phyloP scores from a whole-genome alignment of 2,329 filamentous ascomycete genomes.

The Fusarium foetens region DNA sequence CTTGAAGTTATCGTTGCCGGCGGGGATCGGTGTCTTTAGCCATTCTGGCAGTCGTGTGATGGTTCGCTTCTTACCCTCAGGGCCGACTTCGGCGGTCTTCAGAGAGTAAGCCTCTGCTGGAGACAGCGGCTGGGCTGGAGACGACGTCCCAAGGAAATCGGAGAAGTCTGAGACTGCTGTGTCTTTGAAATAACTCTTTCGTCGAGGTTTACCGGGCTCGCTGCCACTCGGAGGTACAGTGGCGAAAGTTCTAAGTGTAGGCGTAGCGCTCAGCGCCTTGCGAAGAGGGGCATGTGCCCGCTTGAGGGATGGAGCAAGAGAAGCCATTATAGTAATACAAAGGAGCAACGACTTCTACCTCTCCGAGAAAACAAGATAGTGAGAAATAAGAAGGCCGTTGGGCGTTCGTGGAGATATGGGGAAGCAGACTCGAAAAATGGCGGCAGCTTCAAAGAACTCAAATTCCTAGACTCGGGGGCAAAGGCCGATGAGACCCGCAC shows the following conservation, averaged over 20 bases:
- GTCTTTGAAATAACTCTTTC: conserved; percentile 69
- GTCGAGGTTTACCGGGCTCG: conserved; percentile 44
- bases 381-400: conserved; percentile 1
- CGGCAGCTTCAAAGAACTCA: conserved; percentile 35
- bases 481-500: conserved; percentile 44
- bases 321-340: conserved; percentile 48
- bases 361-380: not conserved
- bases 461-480: conserved; percentile 42
- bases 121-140: conserved; percentile 56
- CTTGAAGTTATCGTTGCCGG: conserved; percentile 84
- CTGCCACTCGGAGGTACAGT: conserved; percentile 55
- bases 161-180: conserved; percentile 65
- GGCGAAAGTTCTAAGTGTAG: conserved; percentile 55
- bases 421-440: conserved; percentile 33
- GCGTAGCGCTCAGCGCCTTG: conserved; percentile 50
- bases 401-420: conserved; percentile 22
- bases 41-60: conserved; percentile 85
- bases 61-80: conserved; percentile 69
- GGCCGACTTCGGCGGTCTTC: conserved; percentile 71
- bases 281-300: conserved; percentile 56
- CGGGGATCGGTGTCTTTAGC: conserved; percentile 95
- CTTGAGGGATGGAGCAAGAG: conserved; percentile 54
- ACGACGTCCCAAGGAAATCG: conserved; percentile 63
- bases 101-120: conserved; percentile 67
- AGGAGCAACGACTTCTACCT: not conserved